Evolutionary conservation across 768 basidiomycete species (phyloP).

Genomic region (Hirschioporus abietinus): DNA sequence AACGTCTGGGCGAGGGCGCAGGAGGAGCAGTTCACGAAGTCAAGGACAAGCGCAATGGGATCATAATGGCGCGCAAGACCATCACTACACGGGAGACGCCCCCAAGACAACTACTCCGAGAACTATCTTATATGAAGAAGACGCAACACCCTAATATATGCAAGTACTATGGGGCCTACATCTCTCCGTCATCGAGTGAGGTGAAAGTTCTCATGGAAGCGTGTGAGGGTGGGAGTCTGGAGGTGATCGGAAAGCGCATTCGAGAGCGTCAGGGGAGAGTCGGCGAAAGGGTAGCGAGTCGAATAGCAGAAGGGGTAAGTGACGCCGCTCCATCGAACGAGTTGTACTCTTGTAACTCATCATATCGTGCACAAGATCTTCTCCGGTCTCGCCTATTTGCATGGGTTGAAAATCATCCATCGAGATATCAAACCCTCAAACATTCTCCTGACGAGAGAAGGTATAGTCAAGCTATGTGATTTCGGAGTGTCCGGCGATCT

Average conservation of each 20-base stretch:
- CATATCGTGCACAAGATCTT: constrained; percentile 48
- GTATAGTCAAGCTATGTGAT: constrained; percentile 88
- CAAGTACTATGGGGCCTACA: constrained; percentile 88
- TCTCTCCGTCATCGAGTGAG: constrained; percentile 81
- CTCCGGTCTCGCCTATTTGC: constrained; percentile 90
- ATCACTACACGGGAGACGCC: constrained; percentile 90
- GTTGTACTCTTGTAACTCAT: background rate
- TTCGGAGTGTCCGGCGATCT: constrained; percentile 98
- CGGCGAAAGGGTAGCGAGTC: constrained; percentile 84
- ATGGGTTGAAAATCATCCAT: constrained; percentile 89
- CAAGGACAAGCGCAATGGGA: constrained; percentile 69
- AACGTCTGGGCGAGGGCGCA: constrained; percentile 87
- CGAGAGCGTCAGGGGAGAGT: constrained; percentile 73
- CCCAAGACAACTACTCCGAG: constrained; percentile 86
- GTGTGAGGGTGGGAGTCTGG: constrained; percentile 84
- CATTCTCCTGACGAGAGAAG: constrained; percentile 83
- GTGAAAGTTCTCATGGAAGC: constrained; percentile 95
- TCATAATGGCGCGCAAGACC: constrained; percentile 90
- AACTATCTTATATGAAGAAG: constrained; percentile 83
- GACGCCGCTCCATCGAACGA: constrained; percentile 2
- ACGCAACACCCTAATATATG: constrained; percentile 86
- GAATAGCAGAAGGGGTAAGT: constrained; percentile 88
- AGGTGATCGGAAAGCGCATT: constrained; percentile 82
- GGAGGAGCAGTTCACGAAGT: constrained; percentile 97
- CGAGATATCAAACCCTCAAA: constrained; percentile 95